Evolutionary conservation across 768 basidiomycete species (phyloP), one percentile per base, ranked within the genome.

Genomic region (Rhizopogon sp.): DNA sequence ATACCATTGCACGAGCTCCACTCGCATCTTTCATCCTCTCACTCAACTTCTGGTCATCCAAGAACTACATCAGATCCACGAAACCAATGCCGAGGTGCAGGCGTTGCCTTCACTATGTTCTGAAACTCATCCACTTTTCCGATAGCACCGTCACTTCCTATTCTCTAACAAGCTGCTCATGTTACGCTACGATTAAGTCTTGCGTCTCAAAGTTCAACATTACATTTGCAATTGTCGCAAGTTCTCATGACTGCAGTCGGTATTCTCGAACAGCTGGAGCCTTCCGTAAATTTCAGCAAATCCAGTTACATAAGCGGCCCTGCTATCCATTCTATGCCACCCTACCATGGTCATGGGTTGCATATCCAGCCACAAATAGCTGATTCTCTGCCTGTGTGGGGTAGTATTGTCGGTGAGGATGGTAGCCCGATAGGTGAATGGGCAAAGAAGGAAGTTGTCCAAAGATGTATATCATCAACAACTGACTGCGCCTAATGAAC

Each of bases 361-460:
- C 74, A 77, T 56, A 72, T 76, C 39, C 54, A 62, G 22, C 63
- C 61, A 17, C 46, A 55, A n/a, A 33, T 55, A 22, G 52, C 61
- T 16, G 62, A 72, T 56, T 50, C 71, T 5, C 62, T 79, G 20
- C 56, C 64, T 22, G 53, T 66, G 2, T 87, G 84, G 83, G 81
- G 83, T 0, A 61, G 63, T 0, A 56, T 80, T 8, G 70, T 66
- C 2, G 80, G 80, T 3, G 64, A 61, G 6, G 70, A 73, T 20
- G 66, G 61, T 3, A 70, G 66, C 47, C 55, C 53, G 22, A 63
- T 76, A 1, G 78, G 79, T 5, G 82, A 85, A 57, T 88, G 85
- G 85, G 79, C 74, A n/a, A 71, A 84, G 42, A 69, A 55, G 33
- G 65, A 75, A 52, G 72, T 67, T 16, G 56, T 74, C 25, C 43